These are phyloP conservation scores for Solanum aculeatissimum DNA, from an alignment of 305 asterid genomes.

Conservation along the genomic window DNA sequence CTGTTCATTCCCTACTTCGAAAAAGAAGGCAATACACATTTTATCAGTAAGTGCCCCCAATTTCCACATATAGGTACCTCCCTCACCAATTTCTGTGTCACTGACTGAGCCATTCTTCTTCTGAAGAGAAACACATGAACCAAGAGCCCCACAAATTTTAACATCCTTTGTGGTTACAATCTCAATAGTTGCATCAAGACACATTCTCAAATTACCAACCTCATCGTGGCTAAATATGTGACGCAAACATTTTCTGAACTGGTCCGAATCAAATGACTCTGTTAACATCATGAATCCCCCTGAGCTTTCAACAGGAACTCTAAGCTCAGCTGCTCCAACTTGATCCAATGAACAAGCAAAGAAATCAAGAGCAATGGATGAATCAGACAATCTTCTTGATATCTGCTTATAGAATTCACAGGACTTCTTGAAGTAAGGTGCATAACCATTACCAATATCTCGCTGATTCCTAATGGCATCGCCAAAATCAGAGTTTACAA, in stretches of 20 bases:
- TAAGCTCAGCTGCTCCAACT: slow-evolving; percentile 88
- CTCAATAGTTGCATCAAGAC: slow-evolving; percentile 80
- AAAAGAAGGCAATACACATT: slow-evolving; percentile 82
- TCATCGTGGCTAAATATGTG: slow-evolving; percentile 48
- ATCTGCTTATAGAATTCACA: slow-evolving; percentile 48
- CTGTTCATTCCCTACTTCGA: slow-evolving; percentile 55
- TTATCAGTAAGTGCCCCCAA: slow-evolving; percentile 50
- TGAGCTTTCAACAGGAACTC: slow-evolving; percentile 55
- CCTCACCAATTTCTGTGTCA: slow-evolving; percentile 58
- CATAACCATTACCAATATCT: slow-evolving; percentile 46
- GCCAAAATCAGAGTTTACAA: slow-evolving; percentile 52
- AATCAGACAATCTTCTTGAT: slow-evolving; percentile 52
- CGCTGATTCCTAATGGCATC: slow-evolving; percentile 61
- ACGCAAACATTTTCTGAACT: slow-evolving; percentile 54
- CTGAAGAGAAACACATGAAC: slow-evolving; percentile 61
- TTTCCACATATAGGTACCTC: slow-evolving; percentile 75
- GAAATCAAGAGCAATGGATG: slow-evolving; percentile 76
- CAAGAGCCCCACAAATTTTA: slow-evolving; percentile 74
- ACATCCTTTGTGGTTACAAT: slow-evolving; percentile 63
- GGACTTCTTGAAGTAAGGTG: slow-evolving; percentile 46
- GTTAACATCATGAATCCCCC: slow-evolving; percentile 81
- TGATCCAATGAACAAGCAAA: slow-evolving; percentile 93
- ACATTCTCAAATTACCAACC: slow-evolving; percentile 57
- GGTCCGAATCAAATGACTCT: slow-evolving; percentile 77
- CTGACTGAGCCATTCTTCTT: slow-evolving; percentile 58